Base-by-base conservation (phyloP, 371 early-diverging fungal genomes). In the Apophysomyces ossiformis region DNA sequence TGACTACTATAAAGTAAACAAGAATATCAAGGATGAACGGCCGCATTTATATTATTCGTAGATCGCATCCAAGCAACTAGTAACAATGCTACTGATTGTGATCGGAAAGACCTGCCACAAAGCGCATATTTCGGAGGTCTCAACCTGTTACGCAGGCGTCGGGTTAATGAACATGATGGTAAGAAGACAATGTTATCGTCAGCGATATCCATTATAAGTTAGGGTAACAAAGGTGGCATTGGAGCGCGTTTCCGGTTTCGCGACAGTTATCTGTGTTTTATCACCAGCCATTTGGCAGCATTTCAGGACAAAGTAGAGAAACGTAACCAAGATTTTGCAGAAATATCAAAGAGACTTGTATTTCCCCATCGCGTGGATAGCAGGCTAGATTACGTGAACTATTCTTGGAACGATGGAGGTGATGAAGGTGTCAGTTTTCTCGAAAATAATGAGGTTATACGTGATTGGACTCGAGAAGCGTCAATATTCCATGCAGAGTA, bases 141-240 rank as follows among this genome's bases (percentile, higher is more conserved):
- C 81, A 39, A 72, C 84, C 0, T 82, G 83, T 32, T 88, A 85
- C 41, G 87, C 85, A 15, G 94, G 92, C 21, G 87, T 90, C 32
- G 94, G 94, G 1, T 74, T 92, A 45, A 89, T 94, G 91, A 92
- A 91, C 11, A 72, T 93, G 68, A 89, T 96, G 78, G 90, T 88
- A 84, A 69, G 67, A 59, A 59, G 15, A 5, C 56, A 15, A 11
- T 35, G 16, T 39, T 35, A n/a, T 2, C 39, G 44, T 35, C 35
- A 32, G 44, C n/a, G 4, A 58, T 56, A 57, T 57, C 4, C 7
- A 43, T 21, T 54, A 15, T 61, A 18, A 37, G 26, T 4, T 65
- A 93, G 90, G 98, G 96, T 13, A 98, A 98, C 77, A 98, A 98
- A 83, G 99, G 99, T 32, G 96, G 92, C 2, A 90, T 93, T 4